phyloP scores from a whole-genome alignment of 2,329 filamentous ascomycete species.

The Penicillium janthinellum region DNA sequence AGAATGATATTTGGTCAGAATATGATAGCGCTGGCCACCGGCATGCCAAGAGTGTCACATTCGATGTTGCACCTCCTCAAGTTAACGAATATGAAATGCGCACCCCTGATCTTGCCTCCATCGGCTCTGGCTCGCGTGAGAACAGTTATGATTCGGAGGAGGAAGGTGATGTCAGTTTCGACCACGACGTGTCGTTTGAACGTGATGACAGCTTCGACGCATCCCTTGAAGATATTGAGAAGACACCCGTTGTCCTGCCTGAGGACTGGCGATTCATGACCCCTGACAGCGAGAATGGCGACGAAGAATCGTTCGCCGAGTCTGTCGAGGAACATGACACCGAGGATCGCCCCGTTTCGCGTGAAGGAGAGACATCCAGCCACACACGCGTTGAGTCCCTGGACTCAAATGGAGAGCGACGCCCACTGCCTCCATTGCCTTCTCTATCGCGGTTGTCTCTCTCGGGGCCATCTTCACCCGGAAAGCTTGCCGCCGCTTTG shows the following conservation, averaged over 20 bases:
- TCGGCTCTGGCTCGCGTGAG: constrained; percentile 85
- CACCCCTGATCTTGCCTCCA: constrained; percentile 91
- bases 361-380: constrained; percentile 28
- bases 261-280: constrained; percentile 90
- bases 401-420: constrained; percentile 76
- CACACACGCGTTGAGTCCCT: constrained; percentile 70
- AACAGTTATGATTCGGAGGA: constrained; percentile 85
- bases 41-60: constrained; percentile 95
- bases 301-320: constrained; percentile 68
- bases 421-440: constrained; percentile 85
- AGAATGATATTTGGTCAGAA: constrained; percentile 67
- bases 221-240: constrained; percentile 91
- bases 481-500: constrained; percentile 67
- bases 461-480: constrained; percentile 59
- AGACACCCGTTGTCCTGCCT: constrained; percentile 95
- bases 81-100: constrained; percentile 98
- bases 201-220: constrained; percentile 93
- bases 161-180: constrained; percentile 67
- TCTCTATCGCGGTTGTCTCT: constrained; percentile 44
- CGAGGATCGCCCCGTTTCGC: constrained; percentile 54
- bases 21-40: constrained; percentile 66
- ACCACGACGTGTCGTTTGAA: constrained; percentile 60
- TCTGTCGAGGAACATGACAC: constrained; percentile 68
- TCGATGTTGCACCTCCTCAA: constrained; percentile 88
- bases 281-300: constrained; percentile 62